Evolutionary conservation across 2,329 filamentous ascomycete genomes (phyloP), one percentile per base, ranked within the genome.

Genomic region (Lasiodiplodia sp.): DNA sequence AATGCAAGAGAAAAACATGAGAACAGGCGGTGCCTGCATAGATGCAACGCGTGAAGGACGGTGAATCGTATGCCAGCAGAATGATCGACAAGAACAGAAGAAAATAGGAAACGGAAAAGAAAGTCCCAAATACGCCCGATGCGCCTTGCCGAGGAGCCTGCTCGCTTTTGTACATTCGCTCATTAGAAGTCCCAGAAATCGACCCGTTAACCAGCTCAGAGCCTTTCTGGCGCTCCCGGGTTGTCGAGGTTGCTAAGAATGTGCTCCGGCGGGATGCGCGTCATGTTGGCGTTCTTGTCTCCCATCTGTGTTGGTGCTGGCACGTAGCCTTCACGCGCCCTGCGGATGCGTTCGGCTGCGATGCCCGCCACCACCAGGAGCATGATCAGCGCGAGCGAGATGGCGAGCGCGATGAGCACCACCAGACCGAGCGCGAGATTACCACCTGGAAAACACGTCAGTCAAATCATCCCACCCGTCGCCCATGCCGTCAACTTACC

Each of bases 361-460:
- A 96, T 88, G 71, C 93, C 93, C 23, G 87, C 87, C 62, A 92
- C 85, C 66, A 96, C 92, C 65, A 96, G 85, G 56, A 95, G 81
- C 79, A 95, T 91, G 74, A 93, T 92, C 70, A 95, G 82, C 34
- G 85, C 92, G 1, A 96, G 87, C 1, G 93, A 87, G 69, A 96
- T 92, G 68, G 89, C 93, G 44, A 96, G 87, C 23, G 88, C 89
- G 71, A 96, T 95, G 14, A 96, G 87, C 49, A 96, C 91, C 67
- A 96, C 86, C 71, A 93, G 92, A 57, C 91, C 93, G 55, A 92
- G 82, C 12, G 91, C 89, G 73, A 96, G 58, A 21, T 68, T 47
- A 8, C 51, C 58, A 52, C 58, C 67, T 68, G 21, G 21, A 44
- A 44, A 40, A 57, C 16, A 56, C 25, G 18, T 63, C 40, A 68